Percentiles rank a stretch among this genome's conserved stretches.
Conservation (phyloP, 192 early-diverging fungal genomes). For the Coemansia sp. region DNA sequence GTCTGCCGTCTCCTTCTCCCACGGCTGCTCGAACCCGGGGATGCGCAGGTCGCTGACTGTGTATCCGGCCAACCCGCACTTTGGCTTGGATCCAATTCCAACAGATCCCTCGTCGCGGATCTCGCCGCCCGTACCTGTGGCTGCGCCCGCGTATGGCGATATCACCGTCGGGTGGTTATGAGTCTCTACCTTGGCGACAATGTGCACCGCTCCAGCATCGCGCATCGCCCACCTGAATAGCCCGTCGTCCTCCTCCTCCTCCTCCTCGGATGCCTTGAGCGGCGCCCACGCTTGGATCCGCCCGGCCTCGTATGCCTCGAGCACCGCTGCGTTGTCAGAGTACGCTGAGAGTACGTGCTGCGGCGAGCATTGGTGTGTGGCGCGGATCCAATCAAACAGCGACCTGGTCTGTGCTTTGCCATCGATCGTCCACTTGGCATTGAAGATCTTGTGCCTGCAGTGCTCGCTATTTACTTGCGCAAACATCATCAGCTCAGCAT, state of each 20-base stretch:
- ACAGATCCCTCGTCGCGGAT: conserved; percentile 99
- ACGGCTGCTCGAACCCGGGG: conserved; percentile 86
- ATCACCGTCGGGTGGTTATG: conserved; percentile 99
- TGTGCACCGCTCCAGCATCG: conserved; percentile 64
- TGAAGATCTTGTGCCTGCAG: conserved; percentile 99
- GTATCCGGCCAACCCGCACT: conserved; percentile 94
- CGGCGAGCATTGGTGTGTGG: conserved; percentile 84
- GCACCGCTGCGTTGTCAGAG: conserved; percentile 96
- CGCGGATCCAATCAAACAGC: conserved; percentile 94
- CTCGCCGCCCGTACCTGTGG: conserved; percentile 98
- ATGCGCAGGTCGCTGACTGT: conserved; percentile 93
- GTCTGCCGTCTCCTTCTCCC: conserved; percentile 71
- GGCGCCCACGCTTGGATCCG: conserved; percentile 49
- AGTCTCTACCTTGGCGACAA: conserved; percentile 96
- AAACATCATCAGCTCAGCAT: conserved; percentile 99
- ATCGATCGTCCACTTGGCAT: conserved; percentile 97
- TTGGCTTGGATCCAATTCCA: conserved; percentile 92
- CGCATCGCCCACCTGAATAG: conserved; percentile 30
- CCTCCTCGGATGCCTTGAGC: background rate
- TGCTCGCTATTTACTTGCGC: conserved; percentile 99
- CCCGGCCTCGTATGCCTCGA: conserved; percentile 55
- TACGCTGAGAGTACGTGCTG: conserved; percentile 91
- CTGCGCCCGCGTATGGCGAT: conserved; percentile 96
- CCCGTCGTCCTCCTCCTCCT: background rate
- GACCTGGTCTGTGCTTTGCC: conserved; percentile 73